Base-by-base conservation (phyloP, 108 stramenopile species). In the Fragilaria crotonensis region DNA sequence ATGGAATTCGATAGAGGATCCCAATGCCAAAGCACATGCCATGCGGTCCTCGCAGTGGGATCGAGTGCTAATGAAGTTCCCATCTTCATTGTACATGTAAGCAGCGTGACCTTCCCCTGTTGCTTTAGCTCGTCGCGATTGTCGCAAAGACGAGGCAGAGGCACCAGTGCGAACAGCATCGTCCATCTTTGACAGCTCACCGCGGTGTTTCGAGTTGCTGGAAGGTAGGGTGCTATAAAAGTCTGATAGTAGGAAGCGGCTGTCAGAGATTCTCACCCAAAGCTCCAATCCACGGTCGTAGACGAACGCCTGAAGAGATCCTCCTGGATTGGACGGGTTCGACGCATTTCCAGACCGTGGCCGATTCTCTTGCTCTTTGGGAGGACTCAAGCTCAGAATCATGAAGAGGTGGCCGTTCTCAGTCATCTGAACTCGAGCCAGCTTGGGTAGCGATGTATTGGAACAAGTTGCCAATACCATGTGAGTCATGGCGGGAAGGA, bases 31-130 rank as follows among this genome's bases (percentile, higher is more conserved):
- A 3, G 90, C 78, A 57, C 90, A 93, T 0, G 90, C 85, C 74
- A 93, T 73, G 33, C 90, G 81, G 64, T 93, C 87, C 68, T 93
- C 90, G 54, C 90, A 93, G 57, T 93, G 90, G 4, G 87, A 71
- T 57, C 83, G 66, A 18, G 87, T 84, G 48, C 52, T 75, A 31
- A 29, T 41, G 1, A 30, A 29, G 25, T 54, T 52, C 4, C 54
- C 57, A 22, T 7, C 36, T 11, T n/a, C 54, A 32, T 49, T 45
- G 55, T 56, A 46, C 66, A 32, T 51, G 41, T 71, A 25, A 65
- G 59, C 48, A 57, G 64, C 62, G 45, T 53, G 4, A 2, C 36
- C 29, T n/a, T 59, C 26, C 19, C n/a, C 2, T 25, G 48, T 29
- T n/a, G 48, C 25, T 20, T 64, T 67, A 14, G 57, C 52, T 54